Percentiles rank a stretch among this genome's conserved stretches.
phyloP scores from a whole-genome alignment of 2,329 filamentous ascomycete genomes.

The Diaporthe sp. region DNA sequence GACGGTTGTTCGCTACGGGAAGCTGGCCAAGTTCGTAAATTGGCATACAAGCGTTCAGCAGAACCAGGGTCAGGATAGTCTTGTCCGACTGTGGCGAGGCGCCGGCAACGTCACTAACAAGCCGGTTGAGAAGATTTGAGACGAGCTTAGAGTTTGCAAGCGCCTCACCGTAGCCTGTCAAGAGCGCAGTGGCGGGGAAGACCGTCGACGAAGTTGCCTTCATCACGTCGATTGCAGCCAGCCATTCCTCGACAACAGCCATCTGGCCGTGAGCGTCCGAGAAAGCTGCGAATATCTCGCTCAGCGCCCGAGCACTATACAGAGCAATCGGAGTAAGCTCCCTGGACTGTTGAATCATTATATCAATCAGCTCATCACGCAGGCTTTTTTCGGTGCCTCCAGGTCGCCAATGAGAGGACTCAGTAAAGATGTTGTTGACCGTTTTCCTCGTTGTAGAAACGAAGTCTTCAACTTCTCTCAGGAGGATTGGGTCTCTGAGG shows the following conservation, averaged over 20 bases:
- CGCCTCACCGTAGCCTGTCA: conserved; percentile 63
- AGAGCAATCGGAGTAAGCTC: conserved; percentile 55
- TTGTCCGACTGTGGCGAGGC: conserved; percentile 55
- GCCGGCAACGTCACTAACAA: conserved; percentile 70
- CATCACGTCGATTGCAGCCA: conserved; percentile 57
- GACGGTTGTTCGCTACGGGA: conserved; percentile 72
- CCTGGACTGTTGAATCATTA: conserved; percentile 55
- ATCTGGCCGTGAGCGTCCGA: conserved; percentile 59
- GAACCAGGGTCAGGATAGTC: conserved; percentile 59
- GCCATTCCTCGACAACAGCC: conserved; percentile 56
- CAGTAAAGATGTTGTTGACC: conserved; percentile 47
- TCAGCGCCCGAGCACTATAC: conserved; percentile 65
- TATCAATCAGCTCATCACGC: conserved; percentile 54
- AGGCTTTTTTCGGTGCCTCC: conserved; percentile 45
- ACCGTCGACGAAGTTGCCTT: conserved; percentile 58
- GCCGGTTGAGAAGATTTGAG: conserved; percentile 66
- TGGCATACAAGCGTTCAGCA: conserved; percentile 63
- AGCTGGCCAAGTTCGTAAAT: conserved; percentile 64
- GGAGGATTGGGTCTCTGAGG: conserved; percentile 47
- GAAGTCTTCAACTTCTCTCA: conserved; percentile 55
- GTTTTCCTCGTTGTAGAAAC: conserved; percentile 52
- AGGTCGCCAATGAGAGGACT: conserved; percentile 50
- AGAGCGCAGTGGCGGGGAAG: conserved; percentile 59
- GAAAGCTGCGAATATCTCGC: conserved; percentile 58
- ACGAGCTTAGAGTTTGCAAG: conserved; percentile 59